Base-by-base conservation (phyloP, 352 stramenopile genomes). In the Phytophthora hybrid region DNA sequence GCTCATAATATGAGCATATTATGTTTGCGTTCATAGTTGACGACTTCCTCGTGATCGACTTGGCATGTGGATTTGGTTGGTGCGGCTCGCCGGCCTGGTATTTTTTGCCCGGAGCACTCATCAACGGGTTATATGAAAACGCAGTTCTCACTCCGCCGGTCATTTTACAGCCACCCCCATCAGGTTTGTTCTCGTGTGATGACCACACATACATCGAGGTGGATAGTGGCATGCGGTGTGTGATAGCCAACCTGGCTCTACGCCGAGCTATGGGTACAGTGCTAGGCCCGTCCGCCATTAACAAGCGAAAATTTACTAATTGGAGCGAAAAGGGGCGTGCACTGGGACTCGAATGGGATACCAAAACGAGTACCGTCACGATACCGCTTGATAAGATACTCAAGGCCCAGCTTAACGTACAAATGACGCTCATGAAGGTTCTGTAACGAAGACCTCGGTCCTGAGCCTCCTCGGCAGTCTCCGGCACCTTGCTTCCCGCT, bases 11-110 rank as follows among this genome's bases (percentile, higher is more conserved):
- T n/a, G n/a, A n/a, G n/a, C n/a, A n/a, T n/a, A n/a, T n/a, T n/a
- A 66, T 58, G 59, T 66, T 66, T 37, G 59, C 59, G 44, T 66
- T 66, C 41, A 19, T 47, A 10, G 7, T 66, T 39, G 59, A 32
- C 29, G 32, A 11, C 11, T 10, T 11, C 11, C 32, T 39, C 11
- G 32, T 39, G 32, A 39, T 39, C 6, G 32, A 39, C 32, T 11
- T 39, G 1, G 32, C 32, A 11, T 39, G 32, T 11, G 32, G 32
- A 13, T 39, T 39, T 11, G 32, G 32, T 11, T 39, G 32, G 32
- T 39, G 32, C 32, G 32, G 32, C 32, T 39, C 32, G 32, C 6
- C 32, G 8, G 32, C 32, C 8, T 8, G 8, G 6, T 39, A 39
- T 11, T 39, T 39, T 11, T 11, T 39, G 11, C 32, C 32, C 11